Percentiles rank a stretch among this genome's conserved stretches.
These are phyloP conservation scores for Neurospora sp. DNA, from an alignment of 495 filamentous ascomycete genomes.

Conservation along the genomic window DNA sequence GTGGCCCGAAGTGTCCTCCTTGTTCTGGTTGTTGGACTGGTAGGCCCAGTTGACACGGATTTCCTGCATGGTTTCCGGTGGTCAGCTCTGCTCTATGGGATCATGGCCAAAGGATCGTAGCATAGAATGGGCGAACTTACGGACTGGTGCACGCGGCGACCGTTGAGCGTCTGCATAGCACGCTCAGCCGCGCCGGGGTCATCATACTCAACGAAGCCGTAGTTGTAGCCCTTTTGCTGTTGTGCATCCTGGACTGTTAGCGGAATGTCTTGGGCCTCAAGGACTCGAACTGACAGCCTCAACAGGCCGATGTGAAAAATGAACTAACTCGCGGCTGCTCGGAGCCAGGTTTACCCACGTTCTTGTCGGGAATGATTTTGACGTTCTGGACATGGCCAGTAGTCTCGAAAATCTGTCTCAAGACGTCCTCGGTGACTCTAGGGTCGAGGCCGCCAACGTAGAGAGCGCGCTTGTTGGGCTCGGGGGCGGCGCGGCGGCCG, in stretches of 20 bases:
- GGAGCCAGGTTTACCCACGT: constrained; percentile 47
- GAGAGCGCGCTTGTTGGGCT: constrained; percentile 96
- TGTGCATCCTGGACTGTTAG: neutral
- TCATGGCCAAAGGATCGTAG: neutral
- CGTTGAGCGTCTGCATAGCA: constrained; percentile 95
- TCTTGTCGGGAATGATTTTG: constrained; percentile 99
- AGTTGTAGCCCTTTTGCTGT: constrained; percentile 93
- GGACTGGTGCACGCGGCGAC: constrained; percentile 86
- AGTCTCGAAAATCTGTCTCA: constrained; percentile 98
- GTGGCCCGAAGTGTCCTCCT: constrained; percentile 97
- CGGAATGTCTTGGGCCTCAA: neutral
- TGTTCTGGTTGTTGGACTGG: constrained; percentile 87
- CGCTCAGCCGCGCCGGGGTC: constrained; percentile 93
- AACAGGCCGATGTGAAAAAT: neutral
- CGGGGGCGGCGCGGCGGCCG: constrained; percentile 84
- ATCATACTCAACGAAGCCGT: constrained; percentile 98
- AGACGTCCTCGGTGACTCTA: constrained; percentile 88
- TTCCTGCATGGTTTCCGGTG: constrained; percentile 50
- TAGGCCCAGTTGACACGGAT: constrained; percentile 99
- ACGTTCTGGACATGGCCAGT: constrained; percentile 97
- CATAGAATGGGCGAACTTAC: constrained; percentile 40
- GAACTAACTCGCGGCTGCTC: neutral
- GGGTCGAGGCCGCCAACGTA: constrained; percentile 96
- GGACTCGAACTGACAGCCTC: neutral
- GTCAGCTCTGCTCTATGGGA: neutral